Base-by-base conservation (phyloP, 1,284 basidiomycete genomes). In the Cryptococcus depauperatus region DNA sequence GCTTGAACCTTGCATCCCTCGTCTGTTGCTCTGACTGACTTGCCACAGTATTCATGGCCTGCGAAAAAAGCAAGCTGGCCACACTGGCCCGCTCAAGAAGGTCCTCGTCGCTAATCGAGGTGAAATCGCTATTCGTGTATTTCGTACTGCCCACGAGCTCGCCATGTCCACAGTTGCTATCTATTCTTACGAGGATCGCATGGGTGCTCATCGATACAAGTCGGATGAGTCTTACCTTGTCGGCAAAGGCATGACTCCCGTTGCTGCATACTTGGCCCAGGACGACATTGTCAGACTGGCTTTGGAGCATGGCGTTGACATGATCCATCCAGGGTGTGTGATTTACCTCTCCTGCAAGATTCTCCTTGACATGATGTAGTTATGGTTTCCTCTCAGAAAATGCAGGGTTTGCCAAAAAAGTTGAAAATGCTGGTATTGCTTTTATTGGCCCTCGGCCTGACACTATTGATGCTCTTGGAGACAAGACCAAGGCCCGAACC, bases 141-240 rank as follows among this genome's bases (percentile, higher is more conserved):
- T 98, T 79, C 80, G 95, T 64, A 97, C 95, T 2, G 89, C 95
- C 44, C 93, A 98, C 75, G 95, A 99, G 70, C 80, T 99, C 50
- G 95, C 92, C 28, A 95, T 98, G 91, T 88, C 93, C 69, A 96
- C 93, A 43, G 95, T 98, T 46, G 93, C 95, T 37, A 96, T 99
- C 75, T 98, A 89, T 77, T 96, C 91, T 14, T 84, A 79, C 68
- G 95, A 98, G 73, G 95, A 99, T 77, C 81, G 95, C 54, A 80
- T 97, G 75, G 88, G 83, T 47, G 93, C 95, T 35, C 95, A 99
- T 76, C 81, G 95, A 64, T 92, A 97, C 73, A 98, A 98, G 87
- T 88, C 92, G 52, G 95, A 99, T 73, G 93, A 98, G 74, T 92
- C 93, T 1, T 98, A 97, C 74, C 85, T 92, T 70, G 93, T 98